phyloP scores from a whole-genome alignment of 805 yeast genomes.

The Sporopachydermia quercuum region DNA sequence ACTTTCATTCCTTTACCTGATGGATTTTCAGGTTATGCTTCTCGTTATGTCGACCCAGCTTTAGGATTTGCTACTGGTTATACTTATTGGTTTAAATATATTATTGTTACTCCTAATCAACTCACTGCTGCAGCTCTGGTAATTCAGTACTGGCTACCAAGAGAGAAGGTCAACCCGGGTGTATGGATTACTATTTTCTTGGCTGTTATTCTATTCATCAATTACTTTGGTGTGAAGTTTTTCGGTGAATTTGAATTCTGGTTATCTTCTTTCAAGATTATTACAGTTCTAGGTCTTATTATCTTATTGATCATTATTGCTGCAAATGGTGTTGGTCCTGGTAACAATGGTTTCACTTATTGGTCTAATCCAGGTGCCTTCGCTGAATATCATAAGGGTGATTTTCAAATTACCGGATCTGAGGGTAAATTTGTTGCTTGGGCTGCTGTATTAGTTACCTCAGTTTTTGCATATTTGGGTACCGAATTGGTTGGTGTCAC shows the following conservation, averaged over 20 bases:
- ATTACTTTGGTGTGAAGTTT: conserved; percentile 29
- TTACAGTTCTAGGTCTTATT: conserved; percentile 54
- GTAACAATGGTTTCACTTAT: conserved; percentile 49
- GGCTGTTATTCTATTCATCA: conserved; percentile 26
- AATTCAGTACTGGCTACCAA: conserved; percentile 36
- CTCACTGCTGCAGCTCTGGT: conserved; percentile 46
- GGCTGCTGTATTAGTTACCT: conserved; percentile 45
- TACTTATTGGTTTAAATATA: conserved; percentile 40
- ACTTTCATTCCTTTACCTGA: conserved; percentile 50
- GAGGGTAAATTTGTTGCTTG: conserved; percentile 48
- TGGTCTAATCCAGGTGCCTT: conserved; percentile 63
- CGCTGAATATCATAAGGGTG: conserved; percentile 25
- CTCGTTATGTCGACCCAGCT: conserved; percentile 49
- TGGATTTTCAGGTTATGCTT: conserved; percentile 52
- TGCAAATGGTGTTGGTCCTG: conserved; percentile 61
- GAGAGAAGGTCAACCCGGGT: conserved; percentile 25
- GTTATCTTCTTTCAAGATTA: conserved; percentile 49
- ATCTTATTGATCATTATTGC: conserved; percentile 46
- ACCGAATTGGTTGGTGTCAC: conserved; percentile 59
- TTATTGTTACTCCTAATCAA: conserved; percentile 47
- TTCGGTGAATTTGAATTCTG: conserved; percentile 34
- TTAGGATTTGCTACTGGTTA: conserved; percentile 59
- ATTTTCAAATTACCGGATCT: conserved; percentile 24
- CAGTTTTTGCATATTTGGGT: conserved; percentile 59
- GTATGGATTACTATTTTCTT: conserved; percentile 39